phyloP scores from a whole-genome alignment of 2,329 filamentous ascomycete species.

The Epichloe hybrida region DNA sequence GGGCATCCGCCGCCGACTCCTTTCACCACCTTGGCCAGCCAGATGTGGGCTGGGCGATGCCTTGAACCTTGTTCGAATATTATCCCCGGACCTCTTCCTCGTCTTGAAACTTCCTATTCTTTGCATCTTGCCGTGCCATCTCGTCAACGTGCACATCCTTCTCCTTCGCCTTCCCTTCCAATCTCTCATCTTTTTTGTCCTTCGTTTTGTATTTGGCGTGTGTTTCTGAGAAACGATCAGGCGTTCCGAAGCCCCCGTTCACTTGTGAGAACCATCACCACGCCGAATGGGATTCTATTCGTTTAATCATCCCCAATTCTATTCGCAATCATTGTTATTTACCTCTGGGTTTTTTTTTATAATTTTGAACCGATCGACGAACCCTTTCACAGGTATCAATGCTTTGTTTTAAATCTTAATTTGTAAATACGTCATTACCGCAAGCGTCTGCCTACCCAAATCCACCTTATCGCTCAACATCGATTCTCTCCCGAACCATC shows the following conservation, averaged over 20 bases:
- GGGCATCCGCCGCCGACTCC: not conserved
- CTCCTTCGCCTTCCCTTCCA: not conserved
- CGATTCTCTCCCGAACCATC: not conserved
- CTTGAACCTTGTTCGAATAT: not conserved
- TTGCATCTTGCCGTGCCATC: not conserved
- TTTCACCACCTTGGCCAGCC: not conserved
- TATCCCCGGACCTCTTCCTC: not conserved
- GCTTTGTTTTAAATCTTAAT: slow-evolving; percentile 9
- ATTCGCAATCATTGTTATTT: not conserved
- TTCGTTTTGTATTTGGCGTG: not conserved
- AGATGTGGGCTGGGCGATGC: not conserved
- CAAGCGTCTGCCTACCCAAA: not conserved
- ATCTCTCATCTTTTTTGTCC: not conserved
- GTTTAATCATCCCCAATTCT: not conserved
- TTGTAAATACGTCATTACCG: slow-evolving; percentile 1
- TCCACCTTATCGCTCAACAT: not conserved
- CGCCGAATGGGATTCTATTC: not conserved
- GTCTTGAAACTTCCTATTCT: not conserved
- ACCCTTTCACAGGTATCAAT: not conserved
- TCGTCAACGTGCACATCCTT: not conserved
- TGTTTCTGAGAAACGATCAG: not conserved
- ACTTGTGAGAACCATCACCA: not conserved
- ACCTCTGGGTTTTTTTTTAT: no score
- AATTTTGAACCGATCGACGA: not conserved
- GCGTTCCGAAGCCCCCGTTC: not conserved